Percentiles rank a stretch among this genome's conserved stretches.
phyloP scores from a whole-genome alignment of 768 basidiomycete species.

The Lentinula aciculospora region DNA sequence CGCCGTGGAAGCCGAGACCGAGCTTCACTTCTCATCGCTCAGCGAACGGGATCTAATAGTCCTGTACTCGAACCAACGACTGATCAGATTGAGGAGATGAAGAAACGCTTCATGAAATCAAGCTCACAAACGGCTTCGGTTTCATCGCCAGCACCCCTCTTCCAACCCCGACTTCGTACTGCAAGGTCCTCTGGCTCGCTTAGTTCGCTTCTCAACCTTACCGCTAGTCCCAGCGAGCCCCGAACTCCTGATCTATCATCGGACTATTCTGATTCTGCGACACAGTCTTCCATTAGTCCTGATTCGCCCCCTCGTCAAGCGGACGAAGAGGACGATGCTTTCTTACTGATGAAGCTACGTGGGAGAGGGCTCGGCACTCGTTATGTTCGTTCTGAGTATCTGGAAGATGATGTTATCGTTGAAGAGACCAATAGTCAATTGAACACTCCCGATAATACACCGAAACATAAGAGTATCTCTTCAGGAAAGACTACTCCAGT shows the following conservation, averaged over 20 bases:
- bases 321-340: conserved; percentile 11
- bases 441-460: conserved; percentile 26
- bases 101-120: conserved; percentile 42
- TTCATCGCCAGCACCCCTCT: conserved; percentile 12
- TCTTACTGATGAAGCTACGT: conserved; percentile 9
- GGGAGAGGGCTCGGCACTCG: conserved; percentile 14
- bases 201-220: conserved; percentile 3
- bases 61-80: conserved; percentile 28
- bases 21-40: conserved; percentile 1
- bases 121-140: conserved; percentile 19
- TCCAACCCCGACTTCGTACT: conserved; percentile 19
- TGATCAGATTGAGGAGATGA: conserved; percentile 61
- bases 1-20: neutral
- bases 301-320: conserved; percentile 42
- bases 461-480: conserved; percentile 18
- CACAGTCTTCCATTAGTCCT: conserved; percentile 45
- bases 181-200: conserved; percentile 11
- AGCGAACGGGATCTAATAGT: conserved; percentile 19
- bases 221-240: conserved; percentile 25
- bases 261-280: conserved; percentile 55
- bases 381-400: conserved; percentile 20
- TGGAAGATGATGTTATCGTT: conserved; percentile 21
- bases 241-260: conserved; percentile 56
- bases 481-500: conserved; percentile 8
- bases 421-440: conserved; percentile 26